Base-by-base conservation (phyloP, 345 rosid species). In the Corchorus capsularis region DNA sequence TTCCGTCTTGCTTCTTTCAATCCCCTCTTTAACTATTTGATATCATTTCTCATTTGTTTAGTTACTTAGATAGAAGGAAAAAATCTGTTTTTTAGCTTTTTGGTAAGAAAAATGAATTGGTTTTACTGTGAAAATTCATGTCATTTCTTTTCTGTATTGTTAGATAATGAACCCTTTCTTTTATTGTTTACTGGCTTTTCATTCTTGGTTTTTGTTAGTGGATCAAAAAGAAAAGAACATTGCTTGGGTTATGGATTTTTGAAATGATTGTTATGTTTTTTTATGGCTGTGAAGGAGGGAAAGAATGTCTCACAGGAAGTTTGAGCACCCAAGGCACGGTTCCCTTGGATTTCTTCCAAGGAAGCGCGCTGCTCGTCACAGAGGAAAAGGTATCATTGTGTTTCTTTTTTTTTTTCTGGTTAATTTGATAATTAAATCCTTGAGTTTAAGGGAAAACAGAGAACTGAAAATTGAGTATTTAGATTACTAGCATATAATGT, bases 261-360 rank as follows among this genome's bases (percentile, higher is more conserved):
- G 20, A 43, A 43, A 43, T 62, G 0, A 39, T 39, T 27, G 15
- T 4, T 17, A 13, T 14, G 60, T 15, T 19, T 46, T 27, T 19
- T 55, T 63, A 10, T 8, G 27, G 47, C 13, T 57, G 65, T 20
- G 68, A 46, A 71, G 83, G 65, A 69, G 79, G 71, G 63, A 82
- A 74, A 83, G 77, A 72, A 93, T 93, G 97, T 93, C 97, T 81
- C 97, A 93, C 89, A 80, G 96, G 84, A 93, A 93, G 89, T 93
- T 93, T 85, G 98, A 93, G 88, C 98, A 93, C 83, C 98, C 98
- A 19, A 90, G 98, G 77, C 98, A 93, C 27, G 98, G 98, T 19
- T 93, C 96, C 80, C 91, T 93, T 52, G 98, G 98, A 78, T 93
- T 93, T 78, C 93, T 93, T 71, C 98, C 98, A 0, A 90, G 96